Percentiles rank a stretch among this genome's conserved stretches.
Conservation (phyloP, 148 eudicot genomes). For the Silene uniflora region DNA sequence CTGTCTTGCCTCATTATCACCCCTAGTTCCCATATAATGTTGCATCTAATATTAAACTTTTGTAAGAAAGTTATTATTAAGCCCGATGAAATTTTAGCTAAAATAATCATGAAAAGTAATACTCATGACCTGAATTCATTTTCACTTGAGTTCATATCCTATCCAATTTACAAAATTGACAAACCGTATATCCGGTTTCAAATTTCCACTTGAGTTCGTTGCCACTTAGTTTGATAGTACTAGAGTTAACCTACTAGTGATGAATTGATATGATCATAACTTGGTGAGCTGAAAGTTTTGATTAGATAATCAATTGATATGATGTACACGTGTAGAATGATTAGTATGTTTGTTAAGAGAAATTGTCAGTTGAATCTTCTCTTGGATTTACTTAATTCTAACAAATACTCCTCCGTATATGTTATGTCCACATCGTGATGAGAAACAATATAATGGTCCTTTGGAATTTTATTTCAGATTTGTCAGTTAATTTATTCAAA, state of each 20-base stretch:
- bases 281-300: not conserved
- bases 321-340: constrained; percentile 15
- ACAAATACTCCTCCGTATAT: not conserved
- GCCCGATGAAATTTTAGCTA: too few relatives aligned
- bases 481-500: not conserved
- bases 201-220: too few relatives aligned
- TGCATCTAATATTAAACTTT: too few relatives aligned
- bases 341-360: constrained; percentile 17
- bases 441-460: constrained; percentile 4
- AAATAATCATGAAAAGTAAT: too few relatives aligned
- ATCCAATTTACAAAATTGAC: too few relatives aligned
- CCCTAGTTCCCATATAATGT: too few relatives aligned
- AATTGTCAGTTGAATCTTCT: constrained; percentile 15
- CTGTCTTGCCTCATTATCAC: too few relatives aligned
- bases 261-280: not conserved
- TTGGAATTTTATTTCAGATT: not conserved
- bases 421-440: constrained; percentile 2
- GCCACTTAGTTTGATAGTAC: too few relatives aligned
- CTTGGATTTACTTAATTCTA: constrained; percentile 12
- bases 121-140: too few relatives aligned
- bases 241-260: not conserved
- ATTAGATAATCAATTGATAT: not conserved
- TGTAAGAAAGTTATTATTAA: too few relatives aligned
- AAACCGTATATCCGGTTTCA: too few relatives aligned
- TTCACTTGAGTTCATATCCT: too few relatives aligned